Percentiles rank a stretch among this genome's conserved stretches.
Conservation (phyloP, 164 flowering plant genomes). For the Kingdonia uniflora region DNA sequence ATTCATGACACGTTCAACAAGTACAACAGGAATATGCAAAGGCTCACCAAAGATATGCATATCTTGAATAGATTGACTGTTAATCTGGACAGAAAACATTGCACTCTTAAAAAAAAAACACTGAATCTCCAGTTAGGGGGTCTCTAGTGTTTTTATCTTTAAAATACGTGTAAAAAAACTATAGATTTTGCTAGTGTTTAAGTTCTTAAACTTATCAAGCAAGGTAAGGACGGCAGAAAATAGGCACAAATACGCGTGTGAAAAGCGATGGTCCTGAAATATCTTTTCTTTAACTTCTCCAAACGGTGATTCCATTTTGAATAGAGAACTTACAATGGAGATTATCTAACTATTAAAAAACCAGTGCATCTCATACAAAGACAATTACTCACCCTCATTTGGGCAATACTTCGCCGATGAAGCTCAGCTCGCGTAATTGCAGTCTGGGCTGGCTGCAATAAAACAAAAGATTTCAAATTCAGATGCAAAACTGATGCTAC, state of each 20-base stretch:
- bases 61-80: slow-evolving; percentile 81
- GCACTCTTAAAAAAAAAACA: not conserved
- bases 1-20: slow-evolving; percentile 79
- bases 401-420: slow-evolving; percentile 89
- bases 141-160: no score
- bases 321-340: no score
- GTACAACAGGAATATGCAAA: slow-evolving; percentile 60
- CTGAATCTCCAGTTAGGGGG: no score
- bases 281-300: no score
- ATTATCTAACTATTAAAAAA: no score
- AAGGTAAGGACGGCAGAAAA: no score
- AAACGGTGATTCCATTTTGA: no score
- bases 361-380: not conserved
- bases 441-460: slow-evolving; percentile 63
- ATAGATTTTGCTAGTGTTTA: no score
- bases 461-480: slow-evolving; percentile 3
- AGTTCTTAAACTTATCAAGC: no score
- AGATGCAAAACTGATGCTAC: not conserved
- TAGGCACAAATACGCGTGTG: no score
- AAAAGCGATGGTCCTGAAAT: no score
- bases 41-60: slow-evolving; percentile 88
- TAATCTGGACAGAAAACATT: slow-evolving; percentile 50
- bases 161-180: no score
- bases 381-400: slow-evolving; percentile 65
- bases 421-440: slow-evolving; percentile 85